Evolutionary conservation across 352 stramenopile species (phyloP).

Genomic region (Phytophthora pinifolia): DNA sequence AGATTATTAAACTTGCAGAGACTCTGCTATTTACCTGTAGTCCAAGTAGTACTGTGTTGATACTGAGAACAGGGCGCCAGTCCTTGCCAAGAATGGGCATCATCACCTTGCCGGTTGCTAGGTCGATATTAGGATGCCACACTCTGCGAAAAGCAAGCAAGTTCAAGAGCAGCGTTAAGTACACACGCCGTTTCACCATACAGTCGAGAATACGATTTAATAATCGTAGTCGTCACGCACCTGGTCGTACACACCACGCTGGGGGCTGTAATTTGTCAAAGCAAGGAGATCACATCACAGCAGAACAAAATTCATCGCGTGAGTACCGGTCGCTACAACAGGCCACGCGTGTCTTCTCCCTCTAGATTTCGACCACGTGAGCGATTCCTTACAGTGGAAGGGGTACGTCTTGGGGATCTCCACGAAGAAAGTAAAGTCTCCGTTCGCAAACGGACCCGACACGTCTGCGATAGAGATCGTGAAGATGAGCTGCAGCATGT

Average conservation of each 20-base stretch:
- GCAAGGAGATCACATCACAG: background rate
- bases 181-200: background rate
- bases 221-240: constrained; percentile 24
- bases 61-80: constrained; percentile 83
- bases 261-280: constrained; percentile 42
- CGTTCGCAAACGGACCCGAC: constrained; percentile 76
- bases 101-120: constrained; percentile 77
- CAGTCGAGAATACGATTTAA: background rate
- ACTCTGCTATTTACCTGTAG: constrained; percentile 51
- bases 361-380: too few species aligned
- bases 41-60: constrained; percentile 84
- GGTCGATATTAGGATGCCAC: constrained; percentile 87
- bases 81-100: constrained; percentile 84
- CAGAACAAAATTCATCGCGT: constrained; percentile 5
- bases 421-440: constrained; percentile 85
- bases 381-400: constrained; percentile 60
- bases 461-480: constrained; percentile 77
- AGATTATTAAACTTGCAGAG: background rate
- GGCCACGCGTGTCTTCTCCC: background rate
- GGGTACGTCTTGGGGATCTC: constrained; percentile 88
- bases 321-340: constrained; percentile 1
- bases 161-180: constrained; percentile 10
- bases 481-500: constrained; percentile 83
- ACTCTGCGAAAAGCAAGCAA: constrained; percentile 42
- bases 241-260: constrained; percentile 71